A percentile compares a stretch with the other conserved stretches of the same genome.
phyloP scores from a whole-genome alignment of 2,329 filamentous ascomycete species.

The Apiospora koreana region DNA sequence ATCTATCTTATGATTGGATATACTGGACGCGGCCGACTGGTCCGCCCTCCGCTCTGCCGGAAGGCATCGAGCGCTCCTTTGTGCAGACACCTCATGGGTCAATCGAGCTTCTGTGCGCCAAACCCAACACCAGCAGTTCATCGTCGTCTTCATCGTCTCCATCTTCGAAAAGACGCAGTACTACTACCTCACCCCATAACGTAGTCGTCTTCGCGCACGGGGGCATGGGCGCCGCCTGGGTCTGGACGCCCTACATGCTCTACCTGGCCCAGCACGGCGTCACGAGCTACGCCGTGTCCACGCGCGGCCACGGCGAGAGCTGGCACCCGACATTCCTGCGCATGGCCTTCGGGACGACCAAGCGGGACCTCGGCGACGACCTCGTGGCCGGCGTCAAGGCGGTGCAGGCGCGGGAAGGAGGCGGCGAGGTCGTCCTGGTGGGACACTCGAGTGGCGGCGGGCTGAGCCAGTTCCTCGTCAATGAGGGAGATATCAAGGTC shows the following conservation, averaged over 20 bases:
- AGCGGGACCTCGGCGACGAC: constrained; percentile 44
- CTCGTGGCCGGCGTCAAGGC: constrained; percentile 43
- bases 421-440: constrained; percentile 42
- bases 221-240: constrained; percentile 53
- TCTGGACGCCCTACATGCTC: constrained; percentile 54
- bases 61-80: constrained; percentile 44
- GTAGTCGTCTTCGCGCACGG: constrained; percentile 56
- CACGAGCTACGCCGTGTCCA: constrained; percentile 53
- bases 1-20: constrained; percentile 35
- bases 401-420: constrained; percentile 33
- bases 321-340: constrained; percentile 50
- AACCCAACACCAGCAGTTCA: constrained; percentile 22
- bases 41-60: constrained; percentile 34
- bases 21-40: constrained; percentile 30
- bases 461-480: constrained; percentile 50
- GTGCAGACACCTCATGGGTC: constrained; percentile 44
- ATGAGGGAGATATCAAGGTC: constrained; percentile 39
- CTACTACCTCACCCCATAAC: no score
- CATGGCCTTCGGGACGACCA: constrained; percentile 48
- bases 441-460: constrained; percentile 55
- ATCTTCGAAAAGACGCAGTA: no score
- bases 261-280: constrained; percentile 46
- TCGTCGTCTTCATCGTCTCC: no score
- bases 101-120: constrained; percentile 51
- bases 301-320: constrained; percentile 53